Evolutionary conservation across 352 stramenopile species (phyloP), one percentile per base, ranked within the genome.

Genomic region (Globisporangium megalacanthum): DNA sequence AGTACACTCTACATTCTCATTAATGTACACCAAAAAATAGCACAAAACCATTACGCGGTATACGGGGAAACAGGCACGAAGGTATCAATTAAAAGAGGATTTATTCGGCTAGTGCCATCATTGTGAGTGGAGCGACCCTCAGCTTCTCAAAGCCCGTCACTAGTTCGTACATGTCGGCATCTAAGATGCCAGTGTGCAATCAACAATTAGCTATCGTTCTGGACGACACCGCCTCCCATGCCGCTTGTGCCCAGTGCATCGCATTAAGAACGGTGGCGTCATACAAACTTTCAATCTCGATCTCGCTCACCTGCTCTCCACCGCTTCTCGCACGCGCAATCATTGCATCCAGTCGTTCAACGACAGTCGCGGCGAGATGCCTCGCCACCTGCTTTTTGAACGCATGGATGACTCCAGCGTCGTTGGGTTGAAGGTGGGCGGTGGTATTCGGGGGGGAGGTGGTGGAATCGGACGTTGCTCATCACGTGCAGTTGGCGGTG

Each of bases 391-490:
- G 42, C 9, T 20, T 48, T n/a, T 48, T 48, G 42, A 48, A 10
- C 9, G 42, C 14, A 20, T 20, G 13, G 42, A 48, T 48, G 14
- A 48, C 9, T n/a, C 42, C 42, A 0, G 14, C 42, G 15, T 25
- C 42, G 42, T 48, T 48, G 19, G 42, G 42, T n/a, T 48, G 42
- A n/a, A 48, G 42, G 22, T 48, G 42, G 19, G 42, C 14, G 42
- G 42, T 48, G 15, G 42, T 48, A n/a, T 48, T 48, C 17, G 42
- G 42, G 42, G 42, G 42, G 42, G 42, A 48, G 42, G 14, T 48
- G 42, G 8, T 48, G 42, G 4, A 48, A 10, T 1, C 6, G 17
- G 42, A 48, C 42, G 17, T 48, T 48, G 42, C 17, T n/a, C 42
- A 48, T 48, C 4, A 5, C 6, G 17, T 48, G 14, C 14, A 8